Evolutionary conservation across 2,329 filamentous ascomycete species (phyloP).

Genomic region (Penicillium sp.): DNA sequence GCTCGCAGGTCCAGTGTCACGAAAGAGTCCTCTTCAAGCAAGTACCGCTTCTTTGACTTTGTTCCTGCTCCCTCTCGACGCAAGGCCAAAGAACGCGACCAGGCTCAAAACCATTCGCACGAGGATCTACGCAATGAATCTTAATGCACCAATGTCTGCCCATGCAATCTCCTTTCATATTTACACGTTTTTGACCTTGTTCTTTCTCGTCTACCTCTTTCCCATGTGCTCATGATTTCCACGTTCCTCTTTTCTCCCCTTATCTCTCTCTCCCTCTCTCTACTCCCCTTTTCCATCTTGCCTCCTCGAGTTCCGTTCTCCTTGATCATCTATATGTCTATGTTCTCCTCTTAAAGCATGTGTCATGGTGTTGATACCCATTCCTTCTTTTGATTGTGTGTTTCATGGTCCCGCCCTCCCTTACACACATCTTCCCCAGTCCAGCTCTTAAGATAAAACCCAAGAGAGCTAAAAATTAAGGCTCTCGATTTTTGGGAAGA

Average conservation of each 20-base stretch:
- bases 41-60: slow-evolving; percentile 48
- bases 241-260: slow-evolving; percentile 27
- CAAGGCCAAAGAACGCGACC: slow-evolving; percentile 44
- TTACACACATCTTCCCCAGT: slow-evolving; percentile 8
- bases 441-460: slow-evolving; percentile 8
- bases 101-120: slow-evolving; percentile 34
- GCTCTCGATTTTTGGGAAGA: slow-evolving; percentile 2
- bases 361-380: slow-evolving; percentile 47
- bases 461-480: neutral
- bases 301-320: slow-evolving; percentile 5
- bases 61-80: slow-evolving; percentile 43
- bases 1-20: slow-evolving; percentile 41
- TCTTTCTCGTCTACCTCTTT: slow-evolving; percentile 12
- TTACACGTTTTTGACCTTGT: slow-evolving; percentile 16
- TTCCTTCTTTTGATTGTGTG: slow-evolving; percentile 34
- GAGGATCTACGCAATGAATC: slow-evolving; percentile 37
- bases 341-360: slow-evolving; percentile 34
- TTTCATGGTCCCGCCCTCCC: slow-evolving; percentile 20
- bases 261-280: slow-evolving; percentile 1
- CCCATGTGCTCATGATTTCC: slow-evolving; percentile 38
- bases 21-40: slow-evolving; percentile 40
- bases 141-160: slow-evolving; percentile 19
- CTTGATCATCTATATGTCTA: slow-evolving; percentile 9
- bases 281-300: slow-evolving; percentile 17
- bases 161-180: slow-evolving; percentile 32